A percentile compares a stretch with the other conserved stretches of the same genome.
phyloP scores from a whole-genome alignment of 2,329 filamentous ascomycete species.

The Colletotrichum eleusines region DNA sequence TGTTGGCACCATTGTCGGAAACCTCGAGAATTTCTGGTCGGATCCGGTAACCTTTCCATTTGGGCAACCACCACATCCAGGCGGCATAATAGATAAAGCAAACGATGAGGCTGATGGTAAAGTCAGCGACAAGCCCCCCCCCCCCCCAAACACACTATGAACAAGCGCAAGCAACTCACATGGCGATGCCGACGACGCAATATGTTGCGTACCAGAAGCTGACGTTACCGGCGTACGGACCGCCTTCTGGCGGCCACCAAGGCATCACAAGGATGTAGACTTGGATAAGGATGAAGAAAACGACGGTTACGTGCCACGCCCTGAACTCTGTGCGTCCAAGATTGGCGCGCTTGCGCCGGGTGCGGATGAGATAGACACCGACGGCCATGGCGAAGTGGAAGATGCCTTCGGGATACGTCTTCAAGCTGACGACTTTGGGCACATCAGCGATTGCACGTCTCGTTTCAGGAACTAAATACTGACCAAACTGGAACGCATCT shows the following conservation, averaged over 20 bases:
- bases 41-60: constrained; percentile 63
- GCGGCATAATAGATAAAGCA: constrained; percentile 69
- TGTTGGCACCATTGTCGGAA: constrained; percentile 56
- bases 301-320: constrained; percentile 68
- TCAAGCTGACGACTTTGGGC: constrained; percentile 66
- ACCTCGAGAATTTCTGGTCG: constrained; percentile 66
- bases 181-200: constrained; percentile 70
- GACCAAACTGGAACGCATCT: constrained; percentile 73
- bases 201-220: constrained; percentile 82
- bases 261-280: constrained; percentile 77
- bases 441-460: neutral
- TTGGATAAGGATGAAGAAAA: constrained; percentile 71
- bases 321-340: constrained; percentile 64
- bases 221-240: constrained; percentile 71
- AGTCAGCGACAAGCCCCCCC: too few species aligned
- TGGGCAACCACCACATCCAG: constrained; percentile 70
- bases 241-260: constrained; percentile 75
- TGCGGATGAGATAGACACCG: constrained; percentile 70
- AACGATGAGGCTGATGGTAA: constrained; percentile 55
- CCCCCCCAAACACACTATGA: too few species aligned
- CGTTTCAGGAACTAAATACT: neutral
- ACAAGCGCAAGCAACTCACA: constrained; percentile 60
- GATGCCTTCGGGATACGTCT: constrained; percentile 68
- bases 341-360: constrained; percentile 63
- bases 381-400: constrained; percentile 69